Evolutionary conservation across 2,329 filamentous ascomycete species (phyloP), one percentile per base, ranked within the genome.

Genomic region (Neopestalotiopsis sp.): DNA sequence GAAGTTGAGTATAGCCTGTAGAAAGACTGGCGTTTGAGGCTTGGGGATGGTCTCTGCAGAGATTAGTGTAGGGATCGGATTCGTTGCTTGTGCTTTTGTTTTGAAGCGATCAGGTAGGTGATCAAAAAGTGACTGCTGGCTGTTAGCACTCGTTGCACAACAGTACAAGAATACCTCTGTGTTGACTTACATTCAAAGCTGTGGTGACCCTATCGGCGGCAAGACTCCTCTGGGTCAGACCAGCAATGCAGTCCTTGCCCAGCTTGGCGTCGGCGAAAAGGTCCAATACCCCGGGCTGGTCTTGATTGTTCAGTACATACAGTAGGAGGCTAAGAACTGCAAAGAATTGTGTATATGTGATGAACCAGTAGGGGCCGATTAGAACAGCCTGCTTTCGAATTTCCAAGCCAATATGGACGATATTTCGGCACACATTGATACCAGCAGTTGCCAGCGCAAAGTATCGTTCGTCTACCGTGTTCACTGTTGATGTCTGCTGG

Each of bases 291-390:
- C 90, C 91, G 3, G 86, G 82, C 74, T 91, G 92, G 69, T 92
- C 88, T 0, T 91, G 91, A 72, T 94, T 94, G 76, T 94, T 92
- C 12, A 93, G 84, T 0, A 91, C 91, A 75, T 92, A 94, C 74
- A 93, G 94, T 0, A 94, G 84, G 63, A 95, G 83, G 0, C 92
- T 93, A 14, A 95, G 81, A 34, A 94, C 91, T 10, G 91, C 90
- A 75, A 94, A 94, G 80, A 93, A 94, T 5, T 92, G 91, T 1
- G 92, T 93, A 76, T 93, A 94, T 78, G 94, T 89, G 75, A 92
- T 91, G 76, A 94, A 94, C 92, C 92, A 95, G 78, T 93, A 94
- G 0, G 92, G 91, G 1, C 92, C 92, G 71, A 91, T 90, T 24
- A 94, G 82, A 7, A 93, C 83, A 6, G 89, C 87, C 73, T 90